A percentile compares a stretch with the other conserved stretches of the same genome.
phyloP scores from a whole-genome alignment of 352 stramenopile species.

The Pilasporangium apinafurcum region DNA sequence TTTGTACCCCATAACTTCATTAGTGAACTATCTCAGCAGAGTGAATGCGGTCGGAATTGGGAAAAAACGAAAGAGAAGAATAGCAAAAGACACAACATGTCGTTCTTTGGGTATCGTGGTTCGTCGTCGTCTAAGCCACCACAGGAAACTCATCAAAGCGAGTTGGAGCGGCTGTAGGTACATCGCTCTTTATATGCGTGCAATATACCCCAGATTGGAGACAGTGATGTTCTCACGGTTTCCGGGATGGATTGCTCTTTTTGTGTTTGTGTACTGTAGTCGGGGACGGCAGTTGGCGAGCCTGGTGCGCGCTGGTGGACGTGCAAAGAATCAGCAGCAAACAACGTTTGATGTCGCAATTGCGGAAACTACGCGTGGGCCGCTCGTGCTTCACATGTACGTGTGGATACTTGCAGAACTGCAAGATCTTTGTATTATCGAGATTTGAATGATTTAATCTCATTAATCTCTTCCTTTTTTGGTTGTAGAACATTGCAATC shows the following conservation, averaged over 20 bases:
- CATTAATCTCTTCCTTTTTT: too few species aligned
- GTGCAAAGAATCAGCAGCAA: constrained; percentile 82
- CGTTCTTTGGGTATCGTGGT: constrained; percentile 63
- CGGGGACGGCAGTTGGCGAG: constrained; percentile 71
- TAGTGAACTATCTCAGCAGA: too few species aligned
- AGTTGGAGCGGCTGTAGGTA: constrained; percentile 73
- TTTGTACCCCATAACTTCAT: too few species aligned
- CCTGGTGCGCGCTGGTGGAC: constrained; percentile 71
- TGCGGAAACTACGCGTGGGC: constrained; percentile 44
- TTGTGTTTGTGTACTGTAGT: constrained; percentile 17
- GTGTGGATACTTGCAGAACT: background rate
- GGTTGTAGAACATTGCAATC: constrained; percentile 47
- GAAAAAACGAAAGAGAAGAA: background rate
- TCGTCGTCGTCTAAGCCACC: constrained; percentile 31
- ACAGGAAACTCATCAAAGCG: constrained; percentile 75
- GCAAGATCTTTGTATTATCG: background rate
- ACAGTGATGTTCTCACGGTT: background rate
- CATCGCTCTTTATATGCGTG: background rate
- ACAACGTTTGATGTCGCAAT: constrained; percentile 77
- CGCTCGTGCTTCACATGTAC: constrained; percentile 44
- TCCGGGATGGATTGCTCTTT: background rate
- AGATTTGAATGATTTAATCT: background rate
- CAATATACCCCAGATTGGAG: background rate
- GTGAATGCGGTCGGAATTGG: too few species aligned
- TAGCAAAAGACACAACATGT: constrained; percentile 20